Evolutionary conservation across 257 asterid genomes (phyloP).

Genomic region (Anisodus acutangulus): DNA sequence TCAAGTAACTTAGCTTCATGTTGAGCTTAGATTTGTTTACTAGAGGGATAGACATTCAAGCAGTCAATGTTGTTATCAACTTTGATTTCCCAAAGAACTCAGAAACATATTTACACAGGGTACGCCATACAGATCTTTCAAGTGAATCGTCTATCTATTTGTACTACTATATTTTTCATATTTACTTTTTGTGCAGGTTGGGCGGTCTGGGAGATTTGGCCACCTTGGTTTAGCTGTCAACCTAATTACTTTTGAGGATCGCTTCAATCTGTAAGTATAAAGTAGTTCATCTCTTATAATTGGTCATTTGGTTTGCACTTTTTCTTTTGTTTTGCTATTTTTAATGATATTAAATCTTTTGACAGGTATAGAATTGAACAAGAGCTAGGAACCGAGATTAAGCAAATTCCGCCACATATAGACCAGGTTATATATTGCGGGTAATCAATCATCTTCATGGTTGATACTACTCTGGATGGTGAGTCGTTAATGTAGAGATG

Average conservation of each 20-base stretch:
- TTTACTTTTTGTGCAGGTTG: slow-evolving; percentile 59
- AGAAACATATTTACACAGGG: slow-evolving; percentile 91
- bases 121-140: slow-evolving; percentile 39
- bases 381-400: slow-evolving; percentile 89
- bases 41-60: slow-evolving; percentile 91
- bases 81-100: slow-evolving; percentile 85
- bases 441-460: slow-evolving; percentile 42
- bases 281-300: not conserved
- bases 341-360: slow-evolving; percentile 21
- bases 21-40: slow-evolving; percentile 71
- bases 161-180: slow-evolving; percentile 1
- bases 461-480: slow-evolving; percentile 39
- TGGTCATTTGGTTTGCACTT: not conserved
- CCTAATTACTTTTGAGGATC: slow-evolving; percentile 83
- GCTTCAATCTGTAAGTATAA: slow-evolving; percentile 73
- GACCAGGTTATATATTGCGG: slow-evolving; percentile 79
- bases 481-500: slow-evolving; percentile 28
- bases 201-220: slow-evolving; percentile 93
- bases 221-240: slow-evolving; percentile 94
- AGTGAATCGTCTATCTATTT: slow-evolving; percentile 23
- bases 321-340: not conserved
- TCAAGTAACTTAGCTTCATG: not conserved
- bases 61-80: slow-evolving; percentile 86
- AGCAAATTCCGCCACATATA: slow-evolving; percentile 89
- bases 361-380: slow-evolving; percentile 87